A percentile compares a stretch with the other conserved stretches of the same genome.
phyloP scores from a whole-genome alignment of 345 rosid genomes.

The Hevea brasiliensis region DNA sequence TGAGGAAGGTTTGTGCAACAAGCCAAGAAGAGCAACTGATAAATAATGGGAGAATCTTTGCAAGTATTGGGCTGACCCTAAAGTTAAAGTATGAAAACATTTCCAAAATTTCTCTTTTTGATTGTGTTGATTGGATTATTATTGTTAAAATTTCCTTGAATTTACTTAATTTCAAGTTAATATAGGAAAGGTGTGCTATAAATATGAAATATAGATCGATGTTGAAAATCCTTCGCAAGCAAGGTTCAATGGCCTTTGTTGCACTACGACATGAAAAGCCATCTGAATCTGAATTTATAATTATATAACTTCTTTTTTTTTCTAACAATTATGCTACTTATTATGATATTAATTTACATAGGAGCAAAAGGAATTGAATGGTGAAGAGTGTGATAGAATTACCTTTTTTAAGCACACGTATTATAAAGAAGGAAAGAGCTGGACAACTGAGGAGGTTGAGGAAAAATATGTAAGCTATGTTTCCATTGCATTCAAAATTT shows the following conservation, averaged over 20 bases:
- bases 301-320: no score
- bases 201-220: not conserved
- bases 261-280: not conserved
- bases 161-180: no score
- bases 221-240: not conserved
- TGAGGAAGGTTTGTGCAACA: not conserved
- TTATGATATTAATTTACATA: no score
- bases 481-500: no score
- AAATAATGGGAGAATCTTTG: not conserved
- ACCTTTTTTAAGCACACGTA: not conserved
- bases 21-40: not conserved
- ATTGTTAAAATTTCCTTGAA: no score
- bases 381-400: not conserved
- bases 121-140: no score
- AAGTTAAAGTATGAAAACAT: not conserved
- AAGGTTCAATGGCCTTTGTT: not conserved
- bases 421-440: not conserved
- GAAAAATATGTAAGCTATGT: not conserved
- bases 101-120: no score
- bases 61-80: not conserved
- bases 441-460: not conserved
- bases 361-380: not conserved
- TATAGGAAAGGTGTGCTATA: not conserved
- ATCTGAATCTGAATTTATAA: no score
- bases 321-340: not conserved